Base-by-base conservation (phyloP, 2,329 filamentous ascomycete genomes). In the Penicillium freii region DNA sequence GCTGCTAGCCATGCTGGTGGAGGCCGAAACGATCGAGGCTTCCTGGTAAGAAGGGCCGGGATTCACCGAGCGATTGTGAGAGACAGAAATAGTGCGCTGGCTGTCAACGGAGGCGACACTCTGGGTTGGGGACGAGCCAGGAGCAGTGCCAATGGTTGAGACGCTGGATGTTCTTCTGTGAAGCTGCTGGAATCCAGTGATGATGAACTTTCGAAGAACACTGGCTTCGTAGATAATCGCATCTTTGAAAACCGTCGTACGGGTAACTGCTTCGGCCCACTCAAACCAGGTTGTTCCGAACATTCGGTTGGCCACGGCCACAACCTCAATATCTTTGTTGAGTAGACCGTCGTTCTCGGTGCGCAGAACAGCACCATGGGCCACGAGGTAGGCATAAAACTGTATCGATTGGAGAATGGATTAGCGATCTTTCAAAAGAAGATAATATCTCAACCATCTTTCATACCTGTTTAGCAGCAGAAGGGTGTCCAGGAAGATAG, bases 381-480 rank as follows among this genome's bases (percentile, higher is more conserved):
- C 21, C 46, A 61, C 55, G 13, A 64, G n/a, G 7, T 21, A 48
- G 6, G 47, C 45, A 25, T 57, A 61, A 3, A 27, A 56, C 62
- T 64, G 43, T n/a, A 53, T 8, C n/a, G 39, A 44, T 13, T 15
- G 9, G n/a, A 42, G 17, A 10, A 40, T n/a, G 27, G 5, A 25
- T 63, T 34, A 61, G 61, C 11, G 2, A 49, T 29, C 7, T 19
- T 19, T 34, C 36, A 27, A 19, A 52, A 19, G 21, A 45, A 36
- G 17, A 25, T 5, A 36, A 34, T 5, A 3, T 23, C 8, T 15
- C 17, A n/a, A 8, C 4, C 7, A 29, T 19, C 9, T 43, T 13
- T 15, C 67, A 49, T 70, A 76, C 74, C 63, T 64, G 60, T 43
- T 73, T 51, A 1, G 61, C 56, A 2, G 61, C 49, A 25, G 69